Percentiles rank a stretch among this genome's conserved stretches.
Conservation (phyloP, 768 basidiomycete genomes). For the Mycena belliarum region DNA sequence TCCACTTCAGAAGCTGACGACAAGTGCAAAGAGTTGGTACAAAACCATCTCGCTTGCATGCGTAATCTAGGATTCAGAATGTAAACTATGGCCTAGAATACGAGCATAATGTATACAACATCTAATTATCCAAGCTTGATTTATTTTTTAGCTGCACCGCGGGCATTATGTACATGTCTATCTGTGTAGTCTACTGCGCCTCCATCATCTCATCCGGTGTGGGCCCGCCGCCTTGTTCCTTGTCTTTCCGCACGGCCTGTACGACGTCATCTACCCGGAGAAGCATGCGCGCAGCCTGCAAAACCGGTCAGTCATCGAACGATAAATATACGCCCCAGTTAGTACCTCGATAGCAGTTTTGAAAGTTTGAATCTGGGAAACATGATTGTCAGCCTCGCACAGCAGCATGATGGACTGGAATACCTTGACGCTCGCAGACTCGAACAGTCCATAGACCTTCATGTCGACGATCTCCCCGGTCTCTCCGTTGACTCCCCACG, state of each 20-base stretch:
- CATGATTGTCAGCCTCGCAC: background rate
- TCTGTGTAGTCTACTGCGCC: conserved; percentile 14
- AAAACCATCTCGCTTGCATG: conserved; percentile 90
- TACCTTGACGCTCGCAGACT: conserved; percentile 95
- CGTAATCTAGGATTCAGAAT: conserved; percentile 85
- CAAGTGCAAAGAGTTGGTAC: conserved; percentile 79
- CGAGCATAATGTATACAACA: background rate
- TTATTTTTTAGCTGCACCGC: conserved; percentile 3
- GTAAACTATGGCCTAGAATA: conserved; percentile 25
- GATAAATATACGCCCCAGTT: background rate
- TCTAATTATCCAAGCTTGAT: conserved; percentile 9
- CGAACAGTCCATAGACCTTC: conserved; percentile 91
- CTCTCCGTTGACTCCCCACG: conserved; percentile 95
- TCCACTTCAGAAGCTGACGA: conserved; percentile 65
- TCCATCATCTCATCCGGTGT: conserved; percentile 62
- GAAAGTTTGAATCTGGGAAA: conserved; percentile 80
- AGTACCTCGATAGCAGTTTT: conserved; percentile 94
- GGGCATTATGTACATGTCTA: conserved; percentile 3
- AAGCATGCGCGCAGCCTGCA: conserved; percentile 82
- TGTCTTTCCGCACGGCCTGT: conserved; percentile 79
- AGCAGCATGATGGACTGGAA: background rate
- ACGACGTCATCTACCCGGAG: conserved; percentile 94
- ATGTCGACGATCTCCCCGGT: conserved; percentile 96
- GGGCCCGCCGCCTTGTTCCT: conserved; percentile 52
- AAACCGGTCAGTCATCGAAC: background rate